Base-by-base conservation (phyloP, 805 yeast genomes). In the Hanseniaspora singularis region DNA sequence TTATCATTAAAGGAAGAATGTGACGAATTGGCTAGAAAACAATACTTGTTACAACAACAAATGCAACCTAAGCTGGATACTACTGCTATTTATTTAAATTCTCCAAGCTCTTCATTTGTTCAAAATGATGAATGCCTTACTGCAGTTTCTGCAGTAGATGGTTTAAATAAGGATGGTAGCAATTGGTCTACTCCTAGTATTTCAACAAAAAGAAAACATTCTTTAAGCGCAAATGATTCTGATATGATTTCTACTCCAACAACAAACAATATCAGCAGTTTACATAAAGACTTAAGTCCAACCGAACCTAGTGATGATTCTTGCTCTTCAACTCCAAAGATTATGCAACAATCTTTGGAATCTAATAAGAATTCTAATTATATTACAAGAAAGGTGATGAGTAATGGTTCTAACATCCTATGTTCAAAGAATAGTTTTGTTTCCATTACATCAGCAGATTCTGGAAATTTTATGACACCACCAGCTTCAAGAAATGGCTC, bases 401-500 rank as follows among this genome's bases (percentile, higher is more conserved):
- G n/a, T n/a, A n/a, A n/a, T n/a, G n/a, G n/a, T n/a, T n/a, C n/a
- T n/a, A n/a, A n/a, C n/a, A n/a, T n/a, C n/a, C n/a, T n/a, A n/a
- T n/a, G n/a, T n/a, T n/a, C n/a, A n/a, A n/a, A n/a, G n/a, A n/a
- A n/a, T n/a, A n/a, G n/a, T n/a, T n/a, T n/a, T n/a, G n/a, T n/a
- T n/a, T n/a, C n/a, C n/a, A n/a, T n/a, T n/a, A n/a, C n/a, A n/a
- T n/a, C n/a, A n/a, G 41, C 22, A 19, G 48, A 41, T 15, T 37
- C 48, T 28, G 48, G 41, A 18, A 43, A 37, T 14, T 43, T 36
- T 20, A 30, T 43, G 8, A 43, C 48, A 9, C 48, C 48, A 16
- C 48, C 48, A 23, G 48, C 48, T 4, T 43, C 48, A 30, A 43
- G 48, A 43, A 43, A 32, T 12, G 22, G 37, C 11, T 43, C 48